A percentile compares a stretch with the other conserved stretches of the same genome.
These are phyloP conservation scores for Clarireedia sp. DNA, from an alignment of 2,329 filamentous ascomycete species.

Conservation along the genomic window DNA sequence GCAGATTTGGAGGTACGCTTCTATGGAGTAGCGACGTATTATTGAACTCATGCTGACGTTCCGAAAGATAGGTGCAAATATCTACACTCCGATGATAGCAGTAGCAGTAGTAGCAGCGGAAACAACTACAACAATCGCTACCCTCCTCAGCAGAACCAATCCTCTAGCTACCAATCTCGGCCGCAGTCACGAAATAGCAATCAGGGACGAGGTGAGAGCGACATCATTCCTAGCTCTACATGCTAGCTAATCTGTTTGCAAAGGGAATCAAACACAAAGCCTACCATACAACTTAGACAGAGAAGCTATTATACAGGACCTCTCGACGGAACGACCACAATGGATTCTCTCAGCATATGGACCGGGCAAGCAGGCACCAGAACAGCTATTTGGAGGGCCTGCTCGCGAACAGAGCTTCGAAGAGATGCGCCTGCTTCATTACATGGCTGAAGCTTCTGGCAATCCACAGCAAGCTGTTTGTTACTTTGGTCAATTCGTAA, in stretches of 20 bases:
- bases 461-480: conserved; percentile 43
- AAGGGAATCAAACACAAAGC: conserved; percentile 3
- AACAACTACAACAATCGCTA: conserved; percentile 28
- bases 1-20: conserved; percentile 38
- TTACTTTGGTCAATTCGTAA: background rate
- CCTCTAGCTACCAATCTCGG: conserved; percentile 6
- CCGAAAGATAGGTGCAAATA: conserved; percentile 48
- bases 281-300: conserved; percentile 24
- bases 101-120: conserved; percentile 20
- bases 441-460: conserved; percentile 54
- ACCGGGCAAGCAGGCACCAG: conserved; percentile 66
- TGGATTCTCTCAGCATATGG: conserved; percentile 87
- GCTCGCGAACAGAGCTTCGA: conserved; percentile 80
- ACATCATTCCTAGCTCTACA: background rate
- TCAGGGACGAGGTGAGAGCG: conserved; percentile 15
- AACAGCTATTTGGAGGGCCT: conserved; percentile 74
- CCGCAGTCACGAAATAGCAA: conserved; percentile 11
- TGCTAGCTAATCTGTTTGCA: background rate
- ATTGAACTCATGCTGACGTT: conserved; percentile 7
- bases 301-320: conserved; percentile 55
- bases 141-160: conserved; percentile 21
- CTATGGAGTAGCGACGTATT: background rate
- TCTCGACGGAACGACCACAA: conserved; percentile 62
- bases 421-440: conserved; percentile 76
- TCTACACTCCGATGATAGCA: conserved; percentile 41